A percentile compares a stretch with the other conserved stretches of the same genome.
Conservation (phyloP, 176 grass and related monocot genomes). For the Rhipidocladum racemiflorum region DNA sequence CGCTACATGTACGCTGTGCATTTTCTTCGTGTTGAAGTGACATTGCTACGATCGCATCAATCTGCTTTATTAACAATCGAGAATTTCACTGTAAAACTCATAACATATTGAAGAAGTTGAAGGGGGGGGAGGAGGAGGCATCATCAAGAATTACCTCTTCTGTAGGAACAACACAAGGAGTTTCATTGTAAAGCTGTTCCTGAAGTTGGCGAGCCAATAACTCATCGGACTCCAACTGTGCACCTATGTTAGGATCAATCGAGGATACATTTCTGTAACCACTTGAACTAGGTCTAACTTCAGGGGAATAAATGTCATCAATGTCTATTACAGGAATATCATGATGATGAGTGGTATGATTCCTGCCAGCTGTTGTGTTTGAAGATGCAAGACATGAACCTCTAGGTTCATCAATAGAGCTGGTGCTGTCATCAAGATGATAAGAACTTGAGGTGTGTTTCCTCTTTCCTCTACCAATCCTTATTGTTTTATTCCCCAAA, state of each 20-base stretch:
- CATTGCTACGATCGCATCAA: constrained; percentile 74
- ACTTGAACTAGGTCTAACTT: constrained; percentile 31
- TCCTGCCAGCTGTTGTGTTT: constrained; percentile 31
- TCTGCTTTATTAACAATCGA: constrained; percentile 49
- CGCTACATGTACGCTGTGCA: too few species aligned
- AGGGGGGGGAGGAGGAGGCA: not conserved
- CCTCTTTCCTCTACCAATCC: constrained; percentile 33
- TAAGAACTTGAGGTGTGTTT: constrained; percentile 31
- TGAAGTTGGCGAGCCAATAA: constrained; percentile 83
- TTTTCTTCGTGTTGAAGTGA: constrained; percentile 79
- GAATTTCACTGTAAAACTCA: not conserved
- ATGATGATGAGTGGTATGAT: constrained; percentile 20
- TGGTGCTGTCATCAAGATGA: constrained; percentile 39
- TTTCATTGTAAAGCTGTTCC: constrained; percentile 87
- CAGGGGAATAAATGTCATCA: constrained; percentile 45
- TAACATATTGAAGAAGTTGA: constrained; percentile 5
- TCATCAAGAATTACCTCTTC: constrained; percentile 53
- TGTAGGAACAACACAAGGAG: constrained; percentile 35
- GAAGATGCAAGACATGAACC: constrained; percentile 35
- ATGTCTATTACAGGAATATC: constrained; percentile 60
- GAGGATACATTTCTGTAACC: constrained; percentile 4
- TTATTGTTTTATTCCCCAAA: constrained; percentile 29
- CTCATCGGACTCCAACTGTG: constrained; percentile 81
- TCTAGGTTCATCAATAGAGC: constrained; percentile 35
- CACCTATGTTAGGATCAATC: constrained; percentile 31